Percentiles rank a stretch among this genome's conserved stretches.
phyloP scores from a whole-genome alignment of 129 eudicot genomes.

The Tagetes erecta region DNA sequence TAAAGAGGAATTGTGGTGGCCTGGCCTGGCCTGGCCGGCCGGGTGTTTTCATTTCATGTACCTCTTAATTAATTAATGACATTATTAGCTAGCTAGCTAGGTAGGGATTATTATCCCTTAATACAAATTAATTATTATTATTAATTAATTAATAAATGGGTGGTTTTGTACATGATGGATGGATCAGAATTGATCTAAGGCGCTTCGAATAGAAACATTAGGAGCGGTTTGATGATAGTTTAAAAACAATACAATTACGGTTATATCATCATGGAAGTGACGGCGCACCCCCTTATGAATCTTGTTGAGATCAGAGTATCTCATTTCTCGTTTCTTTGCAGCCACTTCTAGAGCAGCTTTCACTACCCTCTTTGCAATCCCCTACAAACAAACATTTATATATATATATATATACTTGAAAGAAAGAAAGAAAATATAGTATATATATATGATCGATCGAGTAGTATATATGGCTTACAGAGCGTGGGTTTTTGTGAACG shows the following conservation, averaged over 20 bases:
- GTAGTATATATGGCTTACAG: constrained; percentile 53
- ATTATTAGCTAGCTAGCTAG: no score
- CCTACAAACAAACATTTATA: constrained; percentile 26
- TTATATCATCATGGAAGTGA: constrained; percentile 71
- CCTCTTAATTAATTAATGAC: no score
- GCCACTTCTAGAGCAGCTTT: constrained; percentile 72
- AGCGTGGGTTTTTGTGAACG: constrained; percentile 60
- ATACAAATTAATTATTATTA: no score
- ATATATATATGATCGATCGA: no score
- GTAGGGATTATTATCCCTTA: no score
- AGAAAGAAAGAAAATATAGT: constrained; percentile 9
- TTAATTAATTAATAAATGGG: no score
- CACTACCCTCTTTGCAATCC: constrained; percentile 67
- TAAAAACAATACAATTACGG: constrained; percentile 60
- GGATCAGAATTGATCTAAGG: constrained; percentile 38
- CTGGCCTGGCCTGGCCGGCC: no score
- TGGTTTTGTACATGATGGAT: no score
- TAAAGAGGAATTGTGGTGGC: no score
- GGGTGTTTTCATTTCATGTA: no score
- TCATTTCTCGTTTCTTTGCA: constrained; percentile 64
- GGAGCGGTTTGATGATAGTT: constrained; percentile 55
- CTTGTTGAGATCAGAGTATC: constrained; percentile 63
- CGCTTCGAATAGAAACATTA: constrained; percentile 54
- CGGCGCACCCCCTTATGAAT: constrained; percentile 67
- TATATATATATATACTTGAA: background rate